Conservation (phyloP, 192 early-diverging fungal species). For the Pilobolus umbonatus region DNA sequence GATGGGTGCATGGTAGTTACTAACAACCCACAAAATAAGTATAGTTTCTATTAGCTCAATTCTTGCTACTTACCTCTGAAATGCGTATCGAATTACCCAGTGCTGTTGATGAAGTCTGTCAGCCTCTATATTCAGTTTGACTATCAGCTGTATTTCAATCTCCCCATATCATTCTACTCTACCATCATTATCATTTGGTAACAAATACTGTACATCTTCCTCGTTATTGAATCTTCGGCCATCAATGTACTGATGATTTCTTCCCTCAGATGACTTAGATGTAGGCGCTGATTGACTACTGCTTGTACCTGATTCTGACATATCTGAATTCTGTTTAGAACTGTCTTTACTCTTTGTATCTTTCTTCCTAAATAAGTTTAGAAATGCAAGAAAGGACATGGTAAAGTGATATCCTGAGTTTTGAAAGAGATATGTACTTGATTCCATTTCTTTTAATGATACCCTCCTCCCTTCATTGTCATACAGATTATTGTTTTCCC, state of each 20-base stretch:
- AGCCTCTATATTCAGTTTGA: too few species aligned
- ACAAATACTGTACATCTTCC: conserved; percentile 33
- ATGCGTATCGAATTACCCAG: conserved; percentile 18
- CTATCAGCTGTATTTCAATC: too few species aligned
- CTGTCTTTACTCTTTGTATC: too few species aligned
- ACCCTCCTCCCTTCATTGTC: too few species aligned
- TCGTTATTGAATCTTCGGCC: conserved; percentile 39
- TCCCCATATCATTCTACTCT: not conserved
- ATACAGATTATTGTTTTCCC: too few species aligned
- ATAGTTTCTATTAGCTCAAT: not conserved
- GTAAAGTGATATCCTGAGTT: too few species aligned
- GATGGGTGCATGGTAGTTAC: not conserved
- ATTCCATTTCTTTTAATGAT: too few species aligned
- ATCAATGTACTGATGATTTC: conserved; percentile 1
- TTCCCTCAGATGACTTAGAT: not conserved
- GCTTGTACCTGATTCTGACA: too few species aligned
- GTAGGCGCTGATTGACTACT: not conserved
- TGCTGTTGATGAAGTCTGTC: conserved; percentile 19
- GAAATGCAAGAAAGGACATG: too few species aligned
- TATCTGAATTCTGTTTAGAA: too few species aligned
- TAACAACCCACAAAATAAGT: not conserved
- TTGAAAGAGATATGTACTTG: too few species aligned
- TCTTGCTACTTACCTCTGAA: conserved; percentile 21
- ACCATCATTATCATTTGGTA: conserved; percentile 50
- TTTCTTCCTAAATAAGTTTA: too few species aligned